These are phyloP conservation scores for Halophytophthora polymorphica DNA, from an alignment of 352 stramenopile genomes.

Conservation along the genomic window DNA sequence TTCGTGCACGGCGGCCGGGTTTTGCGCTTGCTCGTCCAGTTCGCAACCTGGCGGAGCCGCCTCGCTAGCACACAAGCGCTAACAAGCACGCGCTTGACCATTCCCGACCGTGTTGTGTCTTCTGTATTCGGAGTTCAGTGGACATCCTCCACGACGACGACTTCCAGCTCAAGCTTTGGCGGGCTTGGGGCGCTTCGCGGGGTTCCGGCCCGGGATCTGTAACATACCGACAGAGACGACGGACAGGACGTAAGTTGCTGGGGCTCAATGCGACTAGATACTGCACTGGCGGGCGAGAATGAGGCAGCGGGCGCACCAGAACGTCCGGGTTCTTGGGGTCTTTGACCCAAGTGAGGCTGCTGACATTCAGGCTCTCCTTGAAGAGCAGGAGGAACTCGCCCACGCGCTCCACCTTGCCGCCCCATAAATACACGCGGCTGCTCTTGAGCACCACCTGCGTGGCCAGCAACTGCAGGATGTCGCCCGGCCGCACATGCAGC, in stretches of 20 bases:
- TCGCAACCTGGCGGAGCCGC: no score
- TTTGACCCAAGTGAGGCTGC: slow-evolving; percentile 80
- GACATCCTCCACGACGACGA: no score
- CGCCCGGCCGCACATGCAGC: slow-evolving; percentile 63
- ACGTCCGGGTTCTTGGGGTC: slow-evolving; percentile 69
- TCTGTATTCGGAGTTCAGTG: not conserved
- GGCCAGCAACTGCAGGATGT: slow-evolving; percentile 68
- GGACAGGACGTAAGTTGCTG: not conserved
- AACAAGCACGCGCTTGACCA: no score
- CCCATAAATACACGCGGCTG: slow-evolving; percentile 74
- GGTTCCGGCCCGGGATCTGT: slow-evolving; percentile 57
- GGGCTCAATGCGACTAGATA: not conserved
- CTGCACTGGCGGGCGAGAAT: not conserved
- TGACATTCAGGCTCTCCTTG: slow-evolving; percentile 82
- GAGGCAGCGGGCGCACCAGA: slow-evolving; percentile 31
- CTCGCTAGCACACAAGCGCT: no score
- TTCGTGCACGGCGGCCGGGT: no score
- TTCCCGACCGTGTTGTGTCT: not conserved
- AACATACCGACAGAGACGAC: not conserved
- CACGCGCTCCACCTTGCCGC: slow-evolving; percentile 78
- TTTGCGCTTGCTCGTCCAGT: no score
- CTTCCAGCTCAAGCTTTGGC: no score
- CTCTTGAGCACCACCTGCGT: slow-evolving; percentile 80
- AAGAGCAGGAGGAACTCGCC: slow-evolving; percentile 86
- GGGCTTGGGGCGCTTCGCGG: slow-evolving; percentile 53